A percentile compares a stretch with the other conserved stretches of the same genome.
These are phyloP conservation scores for Penicillium sp. DNA, from an alignment of 2,329 filamentous ascomycete species.

Conservation along the genomic window DNA sequence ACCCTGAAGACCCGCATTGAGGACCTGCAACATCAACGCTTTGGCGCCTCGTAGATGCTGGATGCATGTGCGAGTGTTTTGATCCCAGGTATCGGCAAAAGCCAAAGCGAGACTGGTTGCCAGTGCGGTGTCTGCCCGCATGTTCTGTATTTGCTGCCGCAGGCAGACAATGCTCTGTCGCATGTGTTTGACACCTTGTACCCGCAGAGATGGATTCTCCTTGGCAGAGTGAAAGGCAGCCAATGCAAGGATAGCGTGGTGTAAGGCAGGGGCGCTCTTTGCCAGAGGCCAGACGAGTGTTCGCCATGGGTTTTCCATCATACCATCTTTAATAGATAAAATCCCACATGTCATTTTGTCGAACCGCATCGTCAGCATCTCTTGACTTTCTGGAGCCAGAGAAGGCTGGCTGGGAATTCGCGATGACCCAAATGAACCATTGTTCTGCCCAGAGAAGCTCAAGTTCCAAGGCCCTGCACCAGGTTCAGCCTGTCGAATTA, in stretches of 20 bases:
- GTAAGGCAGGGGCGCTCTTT: constrained; percentile 63
- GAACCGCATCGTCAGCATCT: constrained; percentile 64
- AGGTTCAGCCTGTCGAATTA: constrained; percentile 46
- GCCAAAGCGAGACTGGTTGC: constrained; percentile 70
- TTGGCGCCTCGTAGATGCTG: constrained; percentile 69
- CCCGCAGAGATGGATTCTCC: constrained; percentile 57
- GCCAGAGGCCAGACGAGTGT: constrained; percentile 70
- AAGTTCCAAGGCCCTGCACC: constrained; percentile 40
- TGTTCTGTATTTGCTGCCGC: constrained; percentile 61
- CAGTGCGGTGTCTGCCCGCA: constrained; percentile 65
- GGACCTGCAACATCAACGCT: constrained; percentile 61
- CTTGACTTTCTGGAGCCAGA: constrained; percentile 56
- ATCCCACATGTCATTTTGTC: constrained; percentile 69
- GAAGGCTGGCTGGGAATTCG: constrained; percentile 50
- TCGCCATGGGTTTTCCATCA: constrained; percentile 70
- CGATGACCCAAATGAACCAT: constrained; percentile 39
- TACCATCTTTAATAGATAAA: constrained; percentile 69
- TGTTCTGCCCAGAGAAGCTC: constrained; percentile 38
- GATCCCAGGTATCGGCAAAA: constrained; percentile 72
- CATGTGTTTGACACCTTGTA: constrained; percentile 70
- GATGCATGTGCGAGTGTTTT: constrained; percentile 68
- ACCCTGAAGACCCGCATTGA: constrained; percentile 46
- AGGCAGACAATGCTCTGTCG: constrained; percentile 63
- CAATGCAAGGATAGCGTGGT: constrained; percentile 68
- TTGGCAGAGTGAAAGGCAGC: constrained; percentile 68